A percentile compares a stretch with the other conserved stretches of the same genome.
Conservation (phyloP, 768 basidiomycete genomes). For the Podaxis carcinomalis region DNA sequence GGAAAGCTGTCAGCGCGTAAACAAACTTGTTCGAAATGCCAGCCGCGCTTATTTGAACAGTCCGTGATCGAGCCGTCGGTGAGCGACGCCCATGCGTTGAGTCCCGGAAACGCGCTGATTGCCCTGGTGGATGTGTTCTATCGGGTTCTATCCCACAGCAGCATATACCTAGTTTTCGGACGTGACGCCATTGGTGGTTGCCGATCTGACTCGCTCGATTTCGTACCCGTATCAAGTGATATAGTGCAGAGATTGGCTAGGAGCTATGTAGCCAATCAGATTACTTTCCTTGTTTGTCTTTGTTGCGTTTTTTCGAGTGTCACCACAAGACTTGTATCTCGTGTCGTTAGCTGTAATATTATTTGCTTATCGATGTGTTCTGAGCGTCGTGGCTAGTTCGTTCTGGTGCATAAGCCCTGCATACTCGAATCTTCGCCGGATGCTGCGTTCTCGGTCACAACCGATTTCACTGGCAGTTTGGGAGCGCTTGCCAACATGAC, state of each 20-base stretch:
- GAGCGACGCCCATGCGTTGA: background rate
- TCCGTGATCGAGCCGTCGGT: slow-evolving; percentile 16
- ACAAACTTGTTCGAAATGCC: slow-evolving; percentile 48
- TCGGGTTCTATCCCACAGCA: background rate
- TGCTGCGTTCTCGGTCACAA: background rate
- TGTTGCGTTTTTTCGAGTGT: too few species aligned
- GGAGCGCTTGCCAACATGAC: background rate
- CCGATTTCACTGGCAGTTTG: background rate
- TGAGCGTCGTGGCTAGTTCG: too few species aligned
- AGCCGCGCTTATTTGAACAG: slow-evolving; percentile 28
- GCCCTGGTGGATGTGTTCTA: background rate
- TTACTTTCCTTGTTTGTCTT: background rate
- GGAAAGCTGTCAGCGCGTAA: slow-evolving; percentile 70
- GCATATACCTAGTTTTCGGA: background rate
- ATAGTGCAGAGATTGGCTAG: background rate
- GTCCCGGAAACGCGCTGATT: slow-evolving; percentile 4
- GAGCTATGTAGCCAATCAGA: background rate
- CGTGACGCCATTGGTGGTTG: background rate
- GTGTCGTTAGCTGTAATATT: too few species aligned
- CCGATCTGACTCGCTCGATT: background rate
- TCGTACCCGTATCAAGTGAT: background rate
- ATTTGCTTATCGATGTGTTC: too few species aligned
- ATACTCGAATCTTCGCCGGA: too few species aligned
- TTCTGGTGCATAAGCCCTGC: too few species aligned
- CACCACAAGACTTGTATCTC: too few species aligned